Conservation (phyloP, 2,329 filamentous ascomycete genomes). For the Juglanconis sp. region DNA sequence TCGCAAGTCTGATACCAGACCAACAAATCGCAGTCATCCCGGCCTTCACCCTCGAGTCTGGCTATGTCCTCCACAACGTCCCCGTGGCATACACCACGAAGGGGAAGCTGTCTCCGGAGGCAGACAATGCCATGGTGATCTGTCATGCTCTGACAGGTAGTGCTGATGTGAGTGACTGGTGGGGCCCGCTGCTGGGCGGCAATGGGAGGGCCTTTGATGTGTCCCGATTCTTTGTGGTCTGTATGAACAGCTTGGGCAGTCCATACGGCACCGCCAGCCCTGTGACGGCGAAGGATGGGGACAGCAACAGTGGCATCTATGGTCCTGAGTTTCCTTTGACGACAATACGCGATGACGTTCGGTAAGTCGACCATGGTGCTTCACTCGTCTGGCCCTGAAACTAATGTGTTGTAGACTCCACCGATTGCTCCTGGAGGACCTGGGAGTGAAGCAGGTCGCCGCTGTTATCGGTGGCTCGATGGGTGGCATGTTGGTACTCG, state of each 20-base stretch:
- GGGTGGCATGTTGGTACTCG: slow-evolving; percentile 85
- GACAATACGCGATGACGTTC: slow-evolving; percentile 92
- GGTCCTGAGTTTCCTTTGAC: slow-evolving; percentile 95
- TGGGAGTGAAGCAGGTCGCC: slow-evolving; percentile 75
- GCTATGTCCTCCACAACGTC: slow-evolving; percentile 75
- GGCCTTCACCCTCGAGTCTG: slow-evolving; percentile 88
- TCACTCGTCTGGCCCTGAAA: neutral
- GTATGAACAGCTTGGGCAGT: slow-evolving; percentile 81
- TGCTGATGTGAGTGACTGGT: slow-evolving; percentile 83
- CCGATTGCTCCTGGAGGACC: slow-evolving; percentile 73
- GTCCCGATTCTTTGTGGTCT: slow-evolving; percentile 79
- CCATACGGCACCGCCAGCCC: slow-evolving; percentile 86
- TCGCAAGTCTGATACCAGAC: slow-evolving; percentile 78
- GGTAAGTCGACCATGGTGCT: slow-evolving; percentile 50
- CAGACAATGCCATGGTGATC: slow-evolving; percentile 69
- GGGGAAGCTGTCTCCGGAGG: slow-evolving; percentile 55
- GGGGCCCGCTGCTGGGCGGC: slow-evolving; percentile 77
- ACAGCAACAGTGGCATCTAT: slow-evolving; percentile 71
- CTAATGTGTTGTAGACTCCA: slow-evolving; percentile 56
- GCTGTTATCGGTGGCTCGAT: slow-evolving; percentile 81
- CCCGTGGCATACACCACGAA: slow-evolving; percentile 66
- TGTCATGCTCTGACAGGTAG: slow-evolving; percentile 85
- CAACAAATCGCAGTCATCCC: slow-evolving; percentile 85
- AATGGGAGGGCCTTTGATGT: slow-evolving; percentile 77
- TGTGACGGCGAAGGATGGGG: slow-evolving; percentile 82